Evolutionary conservation across 768 basidiomycete genomes (phyloP), one percentile per base, ranked within the genome.

Genomic region (Boletus reticulatus): DNA sequence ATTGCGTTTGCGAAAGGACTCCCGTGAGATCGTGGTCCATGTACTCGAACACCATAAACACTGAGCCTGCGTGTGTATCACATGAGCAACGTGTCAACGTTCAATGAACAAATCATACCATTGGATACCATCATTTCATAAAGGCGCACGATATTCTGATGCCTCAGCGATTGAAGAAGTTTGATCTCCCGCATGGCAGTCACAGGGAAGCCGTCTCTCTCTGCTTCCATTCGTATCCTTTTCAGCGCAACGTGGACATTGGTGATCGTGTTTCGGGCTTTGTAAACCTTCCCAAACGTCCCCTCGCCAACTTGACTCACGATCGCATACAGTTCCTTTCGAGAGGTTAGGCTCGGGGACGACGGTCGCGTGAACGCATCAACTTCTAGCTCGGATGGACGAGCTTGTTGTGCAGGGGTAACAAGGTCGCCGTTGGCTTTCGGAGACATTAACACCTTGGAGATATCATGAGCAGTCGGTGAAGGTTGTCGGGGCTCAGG

Each of bases 161-260:
- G 96, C 56, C 85, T 80, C 48, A 99, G 73, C 7, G 88, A 91
- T 68, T 99, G 97, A 32, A 99, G 74, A 39, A 99, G 83, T 68
- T 98, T 99, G 73, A 99, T 98, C 74, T 99, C 97, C 47, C 97
- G 84, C 89, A 98, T 96, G 1, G 97, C 94, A 29, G 97, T 99
- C 8, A 99, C 93, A 14, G 97, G 97, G 72, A 99, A 99, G 0
- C 97, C 97, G 68, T 99, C 97, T 65, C 84, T 85, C 74, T 99
- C 97, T 6, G 89, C 82, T 70, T 99, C 97, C 95, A 99, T 97
- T 42, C 95, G 83, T 66, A 99, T 98, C 50, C 94, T 84, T 77
- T 99, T 99, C 60, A 99, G 74, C 17, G 97, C 97, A 38, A 98
- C 94, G 58, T 87, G 76, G 13, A 79, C 69, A 37, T 84, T 87